Evolutionary conservation across 2,329 filamentous ascomycete genomes (phyloP).

Genomic region (Dactylellina cionopaga): DNA sequence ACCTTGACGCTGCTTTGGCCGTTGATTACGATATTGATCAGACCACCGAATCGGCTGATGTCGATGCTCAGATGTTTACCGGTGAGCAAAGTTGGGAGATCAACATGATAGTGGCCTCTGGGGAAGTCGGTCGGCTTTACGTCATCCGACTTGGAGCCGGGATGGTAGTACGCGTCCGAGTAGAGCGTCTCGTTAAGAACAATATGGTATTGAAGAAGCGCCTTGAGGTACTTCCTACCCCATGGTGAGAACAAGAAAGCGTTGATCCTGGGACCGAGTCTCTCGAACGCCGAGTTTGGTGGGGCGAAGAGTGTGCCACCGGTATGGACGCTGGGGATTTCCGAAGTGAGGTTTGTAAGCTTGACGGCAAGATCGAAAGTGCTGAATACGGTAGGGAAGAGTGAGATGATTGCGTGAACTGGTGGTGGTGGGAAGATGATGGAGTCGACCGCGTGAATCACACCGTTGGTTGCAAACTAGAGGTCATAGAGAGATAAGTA

Average conservation of each 20-base stretch:
- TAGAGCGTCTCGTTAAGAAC: constrained; percentile 80
- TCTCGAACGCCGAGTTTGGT: constrained; percentile 79
- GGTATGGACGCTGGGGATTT: constrained; percentile 64
- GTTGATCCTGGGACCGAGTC: constrained; percentile 77
- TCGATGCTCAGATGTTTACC: constrained; percentile 76
- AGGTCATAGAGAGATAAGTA: background rate
- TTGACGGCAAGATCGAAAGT: constrained; percentile 78
- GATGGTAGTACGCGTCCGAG: constrained; percentile 72
- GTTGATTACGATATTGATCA: constrained; percentile 79
- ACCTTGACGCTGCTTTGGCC: constrained; percentile 73
- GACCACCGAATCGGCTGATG: constrained; percentile 73
- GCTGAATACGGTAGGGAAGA: constrained; percentile 77
- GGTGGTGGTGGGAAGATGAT: constrained; percentile 80
- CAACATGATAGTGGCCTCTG: constrained; percentile 71
- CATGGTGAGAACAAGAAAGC: constrained; percentile 84
- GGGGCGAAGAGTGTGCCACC: constrained; percentile 82
- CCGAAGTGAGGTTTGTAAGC: constrained; percentile 76
- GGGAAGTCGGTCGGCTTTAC: constrained; percentile 57
- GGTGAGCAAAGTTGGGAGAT: constrained; percentile 77
- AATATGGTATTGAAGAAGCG: constrained; percentile 81
- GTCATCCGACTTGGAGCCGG: background rate
- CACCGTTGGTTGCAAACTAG: constrained; percentile 78
- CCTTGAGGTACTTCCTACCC: constrained; percentile 79
- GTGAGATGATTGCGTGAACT: constrained; percentile 71
- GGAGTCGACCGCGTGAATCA: constrained; percentile 79